Conservation (phyloP, 805 yeast species). For the Saturnispora serradocipensis region DNA sequence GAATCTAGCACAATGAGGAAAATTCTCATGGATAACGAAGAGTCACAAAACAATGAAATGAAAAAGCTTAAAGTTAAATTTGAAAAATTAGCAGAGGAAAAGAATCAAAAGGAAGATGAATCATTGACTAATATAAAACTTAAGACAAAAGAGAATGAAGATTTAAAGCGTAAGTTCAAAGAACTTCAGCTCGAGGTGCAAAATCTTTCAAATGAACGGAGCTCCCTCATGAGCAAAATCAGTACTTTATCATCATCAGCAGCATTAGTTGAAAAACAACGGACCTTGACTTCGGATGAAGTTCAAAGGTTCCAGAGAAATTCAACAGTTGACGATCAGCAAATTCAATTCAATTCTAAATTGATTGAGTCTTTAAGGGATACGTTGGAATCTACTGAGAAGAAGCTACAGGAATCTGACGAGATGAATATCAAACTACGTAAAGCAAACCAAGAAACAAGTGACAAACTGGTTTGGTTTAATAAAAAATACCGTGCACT, state of each 20-base stretch:
- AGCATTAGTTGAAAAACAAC: background rate
- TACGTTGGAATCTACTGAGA: conserved; percentile 42
- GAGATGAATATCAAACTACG: conserved; percentile 43
- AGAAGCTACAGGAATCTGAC: conserved; percentile 48
- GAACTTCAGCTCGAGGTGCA: conserved; percentile 20
- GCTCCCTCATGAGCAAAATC: conserved; percentile 6
- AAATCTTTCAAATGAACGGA: conserved; percentile 7
- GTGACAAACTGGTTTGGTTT: conserved; percentile 54
- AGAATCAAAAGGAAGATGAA: conserved; percentile 48
- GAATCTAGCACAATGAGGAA: conserved; percentile 70
- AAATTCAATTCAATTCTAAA: conserved; percentile 10
- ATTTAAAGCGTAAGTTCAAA: conserved; percentile 39
- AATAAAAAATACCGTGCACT: conserved; percentile 60
- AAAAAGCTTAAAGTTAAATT: conserved; percentile 49
- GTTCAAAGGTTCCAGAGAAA: background rate
- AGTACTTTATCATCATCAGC: background rate
- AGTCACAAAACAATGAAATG: conserved; percentile 40
- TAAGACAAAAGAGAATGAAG: conserved; percentile 60
- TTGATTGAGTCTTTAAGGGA: conserved; percentile 38
- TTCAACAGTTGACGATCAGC: conserved; percentile 1
- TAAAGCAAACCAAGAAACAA: conserved; percentile 57
- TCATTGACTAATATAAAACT: conserved; percentile 39
- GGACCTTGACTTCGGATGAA: background rate
- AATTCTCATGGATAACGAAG: conserved; percentile 59
- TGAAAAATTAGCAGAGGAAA: conserved; percentile 47